These are phyloP conservation scores for Fraxinus cuspidata DNA, from an alignment of 257 asterid genomes.

Conservation along the genomic window DNA sequence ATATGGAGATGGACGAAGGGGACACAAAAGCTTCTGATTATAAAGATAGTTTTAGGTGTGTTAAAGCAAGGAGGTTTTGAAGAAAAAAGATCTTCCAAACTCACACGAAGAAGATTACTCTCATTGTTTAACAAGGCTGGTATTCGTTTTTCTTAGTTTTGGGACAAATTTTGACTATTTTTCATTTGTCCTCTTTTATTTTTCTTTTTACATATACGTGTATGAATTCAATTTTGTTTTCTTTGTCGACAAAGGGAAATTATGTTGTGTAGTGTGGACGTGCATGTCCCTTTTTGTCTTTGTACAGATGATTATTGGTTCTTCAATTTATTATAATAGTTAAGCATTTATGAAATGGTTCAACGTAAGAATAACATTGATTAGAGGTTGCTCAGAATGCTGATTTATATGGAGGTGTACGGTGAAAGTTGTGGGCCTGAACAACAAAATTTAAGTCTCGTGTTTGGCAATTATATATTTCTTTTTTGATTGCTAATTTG, in stretches of 20 bases:
- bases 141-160: conserved; percentile 69
- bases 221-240: conserved; percentile 26
- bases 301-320: background rate
- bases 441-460: no score
- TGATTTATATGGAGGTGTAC: no score
- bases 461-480: no score
- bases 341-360: no score
- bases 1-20: conserved; percentile 73
- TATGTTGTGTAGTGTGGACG: background rate
- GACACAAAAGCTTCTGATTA: conserved; percentile 61
- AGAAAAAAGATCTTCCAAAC: conserved; percentile 77
- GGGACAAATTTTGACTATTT: conserved; percentile 14
- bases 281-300: background rate
- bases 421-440: no score
- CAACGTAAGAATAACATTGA: no score
- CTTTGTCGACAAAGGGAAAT: background rate
- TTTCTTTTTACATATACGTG: no score
- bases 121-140: conserved; percentile 79
- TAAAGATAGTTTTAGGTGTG: conserved; percentile 64
- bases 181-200: background rate
- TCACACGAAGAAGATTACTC: conserved; percentile 75
- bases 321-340: background rate
- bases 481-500: no score
- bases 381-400: background rate
- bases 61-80: conserved; percentile 70